These are phyloP conservation scores for Arthrobotrys megalospora DNA, from an alignment of 2,329 filamentous ascomycete species.

Conservation along the genomic window DNA sequence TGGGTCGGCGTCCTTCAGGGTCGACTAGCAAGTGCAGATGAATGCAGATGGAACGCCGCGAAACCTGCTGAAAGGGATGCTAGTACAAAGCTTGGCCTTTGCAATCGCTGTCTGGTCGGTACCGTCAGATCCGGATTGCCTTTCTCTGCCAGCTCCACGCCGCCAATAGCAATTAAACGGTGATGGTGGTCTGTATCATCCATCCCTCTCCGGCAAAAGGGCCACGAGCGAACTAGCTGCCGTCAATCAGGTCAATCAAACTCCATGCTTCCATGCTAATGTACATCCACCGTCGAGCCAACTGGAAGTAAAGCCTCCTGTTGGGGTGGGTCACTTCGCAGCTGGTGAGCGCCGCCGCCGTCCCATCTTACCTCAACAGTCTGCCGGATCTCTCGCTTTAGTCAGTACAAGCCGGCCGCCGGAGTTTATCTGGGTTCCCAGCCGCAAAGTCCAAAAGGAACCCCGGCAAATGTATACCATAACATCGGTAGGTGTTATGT, in stretches of 20 bases:
- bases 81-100: slow-evolving; percentile 57
- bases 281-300: slow-evolving; percentile 23
- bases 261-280: slow-evolving; percentile 3
- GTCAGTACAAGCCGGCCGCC: slow-evolving; percentile 28
- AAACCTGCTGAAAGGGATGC: slow-evolving; percentile 46
- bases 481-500: slow-evolving; percentile 30
- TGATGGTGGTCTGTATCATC: slow-evolving; percentile 39
- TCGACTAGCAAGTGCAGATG: slow-evolving; percentile 37
- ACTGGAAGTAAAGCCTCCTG: slow-evolving; percentile 43
- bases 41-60: slow-evolving; percentile 41
- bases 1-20: slow-evolving; percentile 45
- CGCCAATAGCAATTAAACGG: slow-evolving; percentile 21
- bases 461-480: slow-evolving; percentile 22
- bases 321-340: slow-evolving; percentile 42
- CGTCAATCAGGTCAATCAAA: slow-evolving; percentile 50
- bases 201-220: slow-evolving; percentile 34
- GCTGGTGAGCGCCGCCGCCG: slow-evolving; percentile 54
- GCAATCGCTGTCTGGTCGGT: slow-evolving; percentile 39
- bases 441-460: slow-evolving; percentile 51
- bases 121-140: slow-evolving; percentile 61
- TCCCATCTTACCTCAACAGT: slow-evolving; percentile 53
- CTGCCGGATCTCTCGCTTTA: slow-evolving; percentile 15
- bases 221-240: slow-evolving; percentile 50
- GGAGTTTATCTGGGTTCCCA: slow-evolving; percentile 52
- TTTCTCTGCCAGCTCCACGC: slow-evolving; percentile 9